phyloP scores from a whole-genome alignment of 2,329 filamentous ascomycete genomes.

The Zopfia rhizophila region DNA sequence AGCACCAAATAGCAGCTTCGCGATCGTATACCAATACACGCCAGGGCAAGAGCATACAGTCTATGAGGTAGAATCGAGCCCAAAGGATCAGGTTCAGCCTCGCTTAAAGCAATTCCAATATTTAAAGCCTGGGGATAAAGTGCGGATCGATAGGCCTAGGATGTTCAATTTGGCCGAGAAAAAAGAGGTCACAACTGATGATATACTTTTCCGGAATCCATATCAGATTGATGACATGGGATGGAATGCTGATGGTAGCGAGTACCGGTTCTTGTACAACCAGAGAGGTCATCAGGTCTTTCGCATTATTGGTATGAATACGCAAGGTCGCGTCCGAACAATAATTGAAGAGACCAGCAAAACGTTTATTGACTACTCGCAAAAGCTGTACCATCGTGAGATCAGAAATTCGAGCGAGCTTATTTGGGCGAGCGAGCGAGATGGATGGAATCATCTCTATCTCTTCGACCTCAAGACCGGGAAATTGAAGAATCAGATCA shows the following conservation, averaged over 20 bases:
- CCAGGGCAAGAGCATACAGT: slow-evolving; percentile 29
- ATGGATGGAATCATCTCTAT: slow-evolving; percentile 44
- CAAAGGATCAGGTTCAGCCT: slow-evolving; percentile 30
- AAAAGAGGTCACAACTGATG: slow-evolving; percentile 29
- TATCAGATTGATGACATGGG: slow-evolving; percentile 26
- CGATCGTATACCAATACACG: slow-evolving; percentile 30
- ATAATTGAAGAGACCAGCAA: slow-evolving; percentile 36
- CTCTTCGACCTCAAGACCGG: slow-evolving; percentile 42
- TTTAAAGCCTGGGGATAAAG: slow-evolving; percentile 33
- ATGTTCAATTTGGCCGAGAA: slow-evolving; percentile 30
- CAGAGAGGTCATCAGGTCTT: slow-evolving; percentile 34
- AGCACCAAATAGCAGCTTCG: slow-evolving; percentile 31
- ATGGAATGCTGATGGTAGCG: slow-evolving; percentile 33
- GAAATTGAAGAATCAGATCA: slow-evolving; percentile 49
- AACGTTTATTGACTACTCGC: slow-evolving; percentile 35
- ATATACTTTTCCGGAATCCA: slow-evolving; percentile 31
- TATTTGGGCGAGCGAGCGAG: slow-evolving; percentile 38
- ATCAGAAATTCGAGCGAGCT: slow-evolving; percentile 28
- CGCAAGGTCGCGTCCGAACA: slow-evolving; percentile 27
- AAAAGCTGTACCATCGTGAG: slow-evolving; percentile 27
- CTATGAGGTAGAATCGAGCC: slow-evolving; percentile 32
- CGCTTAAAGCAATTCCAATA: slow-evolving; percentile 29
- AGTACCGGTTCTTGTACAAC: slow-evolving; percentile 37
- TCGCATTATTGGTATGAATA: slow-evolving; percentile 35
- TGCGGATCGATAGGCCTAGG: slow-evolving; percentile 29